phyloP scores from a whole-genome alignment of 306 rosid species.

The Rubus parviflorus region DNA sequence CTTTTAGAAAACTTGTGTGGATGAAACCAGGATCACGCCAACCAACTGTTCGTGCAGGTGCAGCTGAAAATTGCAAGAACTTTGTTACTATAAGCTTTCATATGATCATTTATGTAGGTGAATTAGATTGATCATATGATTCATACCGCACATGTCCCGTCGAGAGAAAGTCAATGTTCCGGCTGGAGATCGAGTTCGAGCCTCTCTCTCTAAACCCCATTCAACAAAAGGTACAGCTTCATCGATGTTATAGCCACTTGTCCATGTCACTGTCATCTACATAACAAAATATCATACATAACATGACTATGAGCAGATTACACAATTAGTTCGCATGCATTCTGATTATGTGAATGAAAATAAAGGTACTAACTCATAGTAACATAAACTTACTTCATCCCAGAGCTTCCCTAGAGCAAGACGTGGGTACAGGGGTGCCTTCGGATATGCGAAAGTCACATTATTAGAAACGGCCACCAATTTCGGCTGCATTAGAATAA shows the following conservation, averaged over 20 bases:
- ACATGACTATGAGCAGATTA: background rate
- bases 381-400: constrained; percentile 50
- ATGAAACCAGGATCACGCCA: constrained; percentile 95
- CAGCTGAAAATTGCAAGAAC: constrained; percentile 36
- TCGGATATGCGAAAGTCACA: constrained; percentile 57
- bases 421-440: constrained; percentile 77
- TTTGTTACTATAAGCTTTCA: background rate
- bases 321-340: too few species aligned
- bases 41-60: constrained; percentile 81
- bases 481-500: constrained; percentile 44
- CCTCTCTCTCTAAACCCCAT: constrained; percentile 53
- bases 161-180: constrained; percentile 74
- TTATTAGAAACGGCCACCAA: constrained; percentile 62
- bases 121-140: background rate
- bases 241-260: constrained; percentile 69
- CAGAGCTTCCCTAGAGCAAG: constrained; percentile 81
- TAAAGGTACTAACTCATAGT: background rate
- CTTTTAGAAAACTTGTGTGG: constrained; percentile 73
- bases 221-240: constrained; percentile 74
- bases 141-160: constrained; percentile 80
- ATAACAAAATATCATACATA: background rate
- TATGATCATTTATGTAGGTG: background rate
- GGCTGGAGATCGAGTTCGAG: constrained; percentile 54
- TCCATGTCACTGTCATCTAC: constrained; percentile 95
- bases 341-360: background rate